Evolutionary conservation across 495 filamentous ascomycete species (phyloP).

Genomic region (Talaromyces nanjingensis): DNA sequence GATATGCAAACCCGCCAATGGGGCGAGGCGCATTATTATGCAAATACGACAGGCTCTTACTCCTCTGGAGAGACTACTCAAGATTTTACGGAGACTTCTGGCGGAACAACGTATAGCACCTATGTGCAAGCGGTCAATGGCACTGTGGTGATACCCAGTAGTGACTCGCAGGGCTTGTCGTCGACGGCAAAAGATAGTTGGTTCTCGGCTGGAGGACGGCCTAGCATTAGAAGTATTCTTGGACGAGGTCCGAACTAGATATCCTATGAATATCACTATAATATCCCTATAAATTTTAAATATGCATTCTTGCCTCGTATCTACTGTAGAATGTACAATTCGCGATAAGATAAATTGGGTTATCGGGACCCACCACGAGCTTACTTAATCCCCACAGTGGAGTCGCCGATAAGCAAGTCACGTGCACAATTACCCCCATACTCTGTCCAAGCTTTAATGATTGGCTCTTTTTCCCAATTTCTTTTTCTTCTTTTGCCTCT

Average conservation of each 20-base stretch:
- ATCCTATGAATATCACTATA: neutral
- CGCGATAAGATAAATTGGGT: neutral
- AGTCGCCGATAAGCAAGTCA: neutral
- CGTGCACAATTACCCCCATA: neutral
- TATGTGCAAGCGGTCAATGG: conserved; percentile 47
- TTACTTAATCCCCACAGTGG: neutral
- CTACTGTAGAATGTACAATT: neutral
- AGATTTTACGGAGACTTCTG: conserved; percentile 18
- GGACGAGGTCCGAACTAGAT: conserved; percentile 8
- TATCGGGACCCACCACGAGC: neutral
- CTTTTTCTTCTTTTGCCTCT: neutral
- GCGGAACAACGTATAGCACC: conserved; percentile 36
- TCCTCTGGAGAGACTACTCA: conserved; percentile 25
- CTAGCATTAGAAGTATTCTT: conserved; percentile 8
- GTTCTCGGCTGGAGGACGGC: neutral
- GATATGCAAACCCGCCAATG: conserved; percentile 22
- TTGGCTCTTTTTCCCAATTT: neutral
- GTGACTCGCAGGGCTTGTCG: neutral
- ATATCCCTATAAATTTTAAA: neutral
- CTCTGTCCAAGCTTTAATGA: neutral
- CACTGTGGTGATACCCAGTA: conserved; percentile 29
- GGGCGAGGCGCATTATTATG: conserved; percentile 22
- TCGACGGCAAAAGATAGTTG: neutral
- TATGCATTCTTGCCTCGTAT: too few relatives aligned
- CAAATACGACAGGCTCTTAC: conserved; percentile 17